A percentile compares a stretch with the other conserved stretches of the same genome.
These are phyloP conservation scores for Aquilaria malaccensis DNA, from an alignment of 345 rosid genomes.

Conservation along the genomic window DNA sequence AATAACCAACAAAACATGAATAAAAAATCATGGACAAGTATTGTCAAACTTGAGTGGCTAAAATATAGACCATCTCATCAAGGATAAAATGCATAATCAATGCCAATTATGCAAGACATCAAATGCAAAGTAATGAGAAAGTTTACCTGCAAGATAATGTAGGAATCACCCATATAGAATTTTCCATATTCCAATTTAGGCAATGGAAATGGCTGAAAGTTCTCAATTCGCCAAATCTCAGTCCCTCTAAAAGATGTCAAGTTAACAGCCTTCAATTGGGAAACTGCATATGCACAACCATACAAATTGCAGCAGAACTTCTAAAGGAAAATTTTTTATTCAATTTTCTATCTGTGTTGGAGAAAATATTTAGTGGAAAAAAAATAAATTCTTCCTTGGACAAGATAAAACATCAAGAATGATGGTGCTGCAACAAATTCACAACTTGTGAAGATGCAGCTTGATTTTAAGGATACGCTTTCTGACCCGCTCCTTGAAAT, in stretches of 20 bases:
- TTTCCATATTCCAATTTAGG: constrained; percentile 92
- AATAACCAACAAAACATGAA: background rate
- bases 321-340: too few species aligned
- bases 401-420: too few species aligned
- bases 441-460: too few species aligned
- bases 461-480: constrained; percentile 61
- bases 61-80: too few species aligned
- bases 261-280: constrained; percentile 28
- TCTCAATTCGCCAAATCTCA: constrained; percentile 98
- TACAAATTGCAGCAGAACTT: background rate
- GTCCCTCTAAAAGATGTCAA: constrained; percentile 76
- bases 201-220: constrained; percentile 80
- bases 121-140: background rate
- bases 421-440: too few species aligned
- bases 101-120: too few species aligned
- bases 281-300: constrained; percentile 18
- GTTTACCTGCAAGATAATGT: constrained; percentile 86
- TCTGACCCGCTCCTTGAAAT: constrained; percentile 94
- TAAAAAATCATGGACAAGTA: background rate
- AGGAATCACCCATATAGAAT: constrained; percentile 92
- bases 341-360: too few species aligned
- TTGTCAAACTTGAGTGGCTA: too few species aligned
- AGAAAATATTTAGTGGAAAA: too few species aligned
- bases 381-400: too few species aligned
- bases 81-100: too few species aligned